Evolutionary conservation across 2,329 filamentous ascomycete species (phyloP).

Genomic region (Fusarium sp.): DNA sequence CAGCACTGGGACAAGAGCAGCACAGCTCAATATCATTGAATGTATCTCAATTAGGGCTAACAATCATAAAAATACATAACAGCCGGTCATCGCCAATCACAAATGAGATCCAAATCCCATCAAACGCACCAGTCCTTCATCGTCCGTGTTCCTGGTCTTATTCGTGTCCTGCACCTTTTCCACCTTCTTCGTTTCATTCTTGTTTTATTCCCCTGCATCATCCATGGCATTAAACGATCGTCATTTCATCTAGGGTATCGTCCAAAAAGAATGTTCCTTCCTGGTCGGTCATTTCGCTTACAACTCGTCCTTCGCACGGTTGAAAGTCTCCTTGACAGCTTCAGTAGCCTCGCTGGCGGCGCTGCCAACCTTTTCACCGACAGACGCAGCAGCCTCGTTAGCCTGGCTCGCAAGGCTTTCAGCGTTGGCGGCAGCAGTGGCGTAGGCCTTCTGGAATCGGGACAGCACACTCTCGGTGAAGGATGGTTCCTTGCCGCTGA

Average conservation of each 20-base stretch:
- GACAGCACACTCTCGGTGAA: conserved; percentile 86
- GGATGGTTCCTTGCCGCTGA: conserved; percentile 82
- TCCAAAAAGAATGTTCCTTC: conserved; percentile 48
- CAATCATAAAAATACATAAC: conserved; percentile 42
- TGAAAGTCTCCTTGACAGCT: conserved; percentile 58
- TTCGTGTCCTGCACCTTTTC: conserved; percentile 33
- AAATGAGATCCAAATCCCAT: conserved; percentile 46
- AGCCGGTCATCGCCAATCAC: conserved; percentile 26
- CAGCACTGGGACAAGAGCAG: conserved; percentile 78
- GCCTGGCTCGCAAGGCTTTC: conserved; percentile 59
- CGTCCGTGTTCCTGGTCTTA: conserved; percentile 23
- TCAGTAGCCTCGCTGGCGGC: conserved; percentile 59
- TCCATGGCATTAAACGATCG: conserved; percentile 48
- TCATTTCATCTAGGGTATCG: conserved; percentile 51
- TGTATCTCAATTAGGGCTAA: conserved; percentile 30
- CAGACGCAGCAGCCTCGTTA: conserved; percentile 52
- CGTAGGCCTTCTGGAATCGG: conserved; percentile 79
- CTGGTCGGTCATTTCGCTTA: conserved; percentile 43
- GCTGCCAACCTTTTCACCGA: conserved; percentile 55
- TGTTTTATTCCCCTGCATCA: conserved; percentile 19
- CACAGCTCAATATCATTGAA: conserved; percentile 50
- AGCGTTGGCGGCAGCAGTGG: conserved; percentile 72
- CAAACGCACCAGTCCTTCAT: conserved; percentile 30
- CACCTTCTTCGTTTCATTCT: conserved; percentile 28
- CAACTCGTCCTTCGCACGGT: conserved; percentile 59